phyloP scores from a whole-genome alignment of 2,329 filamentous ascomycete species.

The Xylariaceae sp. region DNA sequence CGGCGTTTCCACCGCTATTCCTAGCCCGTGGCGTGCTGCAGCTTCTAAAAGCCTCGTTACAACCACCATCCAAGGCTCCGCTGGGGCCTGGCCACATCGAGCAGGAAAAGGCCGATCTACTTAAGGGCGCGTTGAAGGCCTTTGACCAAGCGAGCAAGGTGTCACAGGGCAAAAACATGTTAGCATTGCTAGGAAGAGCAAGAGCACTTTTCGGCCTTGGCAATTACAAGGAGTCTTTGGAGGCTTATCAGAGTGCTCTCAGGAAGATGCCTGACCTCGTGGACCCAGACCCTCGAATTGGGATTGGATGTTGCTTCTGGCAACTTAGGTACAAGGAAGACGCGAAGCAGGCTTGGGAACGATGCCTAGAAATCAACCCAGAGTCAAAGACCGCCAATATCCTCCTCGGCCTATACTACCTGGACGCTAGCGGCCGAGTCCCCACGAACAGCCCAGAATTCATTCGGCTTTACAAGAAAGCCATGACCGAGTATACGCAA shows the following conservation, averaged over 20 bases:
- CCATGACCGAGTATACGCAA: constrained; percentile 92
- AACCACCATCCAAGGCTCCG: constrained; percentile 71
- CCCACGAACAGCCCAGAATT: constrained; percentile 85
- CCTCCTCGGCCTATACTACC: constrained; percentile 84
- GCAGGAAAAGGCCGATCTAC: constrained; percentile 74
- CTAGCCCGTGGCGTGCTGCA: constrained; percentile 88
- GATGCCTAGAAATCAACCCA: constrained; percentile 77
- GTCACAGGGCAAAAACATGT: constrained; percentile 84
- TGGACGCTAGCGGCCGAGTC: constrained; percentile 82
- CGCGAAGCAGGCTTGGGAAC: constrained; percentile 87
- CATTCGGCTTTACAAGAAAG: constrained; percentile 81
- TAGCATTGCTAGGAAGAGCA: constrained; percentile 89
- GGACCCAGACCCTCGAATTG: constrained; percentile 93
- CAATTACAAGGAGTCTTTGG: constrained; percentile 81
- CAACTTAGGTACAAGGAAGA: constrained; percentile 93
- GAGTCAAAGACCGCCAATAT: constrained; percentile 90
- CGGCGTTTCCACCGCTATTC: constrained; percentile 87
- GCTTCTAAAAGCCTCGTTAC: constrained; percentile 83
- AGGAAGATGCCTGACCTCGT: constrained; percentile 83
- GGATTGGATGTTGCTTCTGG: constrained; percentile 97
- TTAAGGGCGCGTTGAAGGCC: constrained; percentile 85
- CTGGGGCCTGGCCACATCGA: constrained; percentile 65
- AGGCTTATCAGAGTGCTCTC: constrained; percentile 84
- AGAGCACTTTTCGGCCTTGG: constrained; percentile 84
- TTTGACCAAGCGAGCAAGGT: constrained; percentile 92